Conservation (phyloP, 306 rosid genomes). For the Fragaria vesca region DNA sequence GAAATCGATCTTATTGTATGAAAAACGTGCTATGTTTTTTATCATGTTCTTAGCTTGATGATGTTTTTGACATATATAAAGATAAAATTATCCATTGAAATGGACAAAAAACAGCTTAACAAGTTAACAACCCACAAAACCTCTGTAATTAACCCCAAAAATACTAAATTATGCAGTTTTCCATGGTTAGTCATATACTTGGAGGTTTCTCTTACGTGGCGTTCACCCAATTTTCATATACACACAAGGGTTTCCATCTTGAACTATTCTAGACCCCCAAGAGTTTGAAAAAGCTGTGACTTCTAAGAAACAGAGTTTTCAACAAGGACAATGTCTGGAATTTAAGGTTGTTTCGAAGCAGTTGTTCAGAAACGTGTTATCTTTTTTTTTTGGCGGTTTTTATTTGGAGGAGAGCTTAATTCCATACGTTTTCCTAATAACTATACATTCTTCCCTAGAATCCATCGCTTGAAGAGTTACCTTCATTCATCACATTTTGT, state of each 20-base stretch:
- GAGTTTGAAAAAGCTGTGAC: not conserved
- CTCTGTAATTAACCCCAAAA: not conserved
- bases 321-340: not conserved
- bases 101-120: not conserved
- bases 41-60: not conserved
- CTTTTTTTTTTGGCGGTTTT: slow-evolving; percentile 49
- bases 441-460: not conserved
- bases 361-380: slow-evolving; percentile 17
- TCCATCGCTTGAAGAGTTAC: slow-evolving; percentile 11
- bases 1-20: not conserved
- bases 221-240: not conserved
- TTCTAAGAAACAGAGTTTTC: not conserved
- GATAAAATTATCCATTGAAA: not conserved
- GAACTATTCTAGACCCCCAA: not conserved
- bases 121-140: not conserved
- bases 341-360: not conserved
- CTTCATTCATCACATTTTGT: not conserved
- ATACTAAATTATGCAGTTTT: not conserved
- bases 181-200: not conserved
- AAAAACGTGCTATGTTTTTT: not conserved
- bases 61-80: not conserved
- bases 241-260: not conserved
- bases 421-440: not conserved
- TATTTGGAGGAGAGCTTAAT: not conserved
- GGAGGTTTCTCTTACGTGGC: not conserved